Base-by-base conservation (phyloP, 129 eudicot genomes). In the Artemisia tridentata region DNA sequence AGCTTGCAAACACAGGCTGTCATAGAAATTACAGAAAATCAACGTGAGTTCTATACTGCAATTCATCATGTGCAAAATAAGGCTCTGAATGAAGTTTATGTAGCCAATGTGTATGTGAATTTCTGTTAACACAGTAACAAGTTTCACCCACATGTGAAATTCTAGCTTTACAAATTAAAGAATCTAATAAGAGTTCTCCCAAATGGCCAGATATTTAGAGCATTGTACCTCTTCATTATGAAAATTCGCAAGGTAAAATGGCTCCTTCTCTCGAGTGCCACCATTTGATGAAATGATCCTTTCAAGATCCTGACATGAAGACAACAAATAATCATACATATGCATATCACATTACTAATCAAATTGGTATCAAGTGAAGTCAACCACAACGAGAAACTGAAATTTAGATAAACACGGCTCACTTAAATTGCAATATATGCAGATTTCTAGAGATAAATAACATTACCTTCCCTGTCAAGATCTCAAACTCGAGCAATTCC, bases 401-500 rank as follows among this genome's bases (percentile, higher is more conserved):
- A 65, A 49, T 2, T 51, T 21, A 31, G 54, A 53, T 3, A 43
- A 21, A 59, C 65, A 25, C 13, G 29, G 63, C 7, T 59, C 43
- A 25, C n/a, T 25, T 23, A 12, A n/a, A 59, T 59, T 58, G 27
- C 41, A 58, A 31, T 58, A 31, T 58, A 58, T 12, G 56, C 56
- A 51, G 17, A 25, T 25, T n/a, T 59, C 45, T 7, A 59, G n/a
- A 59, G 27, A 21, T 29, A 58, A 19, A 58, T 58, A 31, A 21
- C 9, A 20, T 21, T 84, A 89, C 98, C 98, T 89, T 93, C 77
- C 96, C 88, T 14, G 90, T 74, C 81, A 93, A 79, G 64, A 87
- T 76, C 81, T 93, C 98, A 75, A 75, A 82, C 56, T 93, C 86
- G 9, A 93, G 84, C 76, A 93, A 75, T 67, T 89, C 95, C 74